A percentile compares a stretch with the other conserved stretches of the same genome.
Conservation (phyloP, 345 rosid genomes). For the Diplotaxis tenuifolia region DNA sequence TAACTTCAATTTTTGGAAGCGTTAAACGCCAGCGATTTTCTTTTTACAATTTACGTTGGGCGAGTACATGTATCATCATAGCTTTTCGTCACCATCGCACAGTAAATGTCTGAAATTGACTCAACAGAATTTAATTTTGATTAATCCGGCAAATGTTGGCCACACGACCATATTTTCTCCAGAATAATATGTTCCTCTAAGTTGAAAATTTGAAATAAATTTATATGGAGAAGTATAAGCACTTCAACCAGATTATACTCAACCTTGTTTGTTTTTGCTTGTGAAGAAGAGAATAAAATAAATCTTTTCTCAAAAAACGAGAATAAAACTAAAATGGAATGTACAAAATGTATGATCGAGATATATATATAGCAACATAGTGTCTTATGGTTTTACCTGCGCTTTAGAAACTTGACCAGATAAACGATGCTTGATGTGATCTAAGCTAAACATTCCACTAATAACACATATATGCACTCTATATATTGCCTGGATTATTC, state of each 20-base stretch:
- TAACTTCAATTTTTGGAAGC: too few relatives aligned
- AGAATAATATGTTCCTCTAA: not conserved
- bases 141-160: slow-evolving; percentile 4
- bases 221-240: not conserved
- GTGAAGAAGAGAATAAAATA: not conserved
- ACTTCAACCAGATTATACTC: not conserved
- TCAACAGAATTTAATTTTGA: not conserved
- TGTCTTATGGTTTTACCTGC: not conserved
- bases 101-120: slow-evolving; percentile 6
- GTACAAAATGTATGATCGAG: not conserved
- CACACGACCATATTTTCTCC: not conserved
- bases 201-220: not conserved
- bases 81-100: slow-evolving; percentile 10
- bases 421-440: slow-evolving; percentile 29
- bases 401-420: slow-evolving; percentile 14
- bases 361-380: slow-evolving; percentile 3
- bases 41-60: too few relatives aligned
- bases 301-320: not conserved
- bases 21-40: too few relatives aligned
- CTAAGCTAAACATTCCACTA: slow-evolving; percentile 21
- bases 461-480: not conserved
- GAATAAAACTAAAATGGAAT: slow-evolving; percentile 16
- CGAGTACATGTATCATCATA: slow-evolving; percentile 16
- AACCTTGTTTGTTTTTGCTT: not conserved
- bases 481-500: not conserved